Evolutionary conservation across 2,329 filamentous ascomycete genomes (phyloP).

Genomic region (Paraphoma sp.): DNA sequence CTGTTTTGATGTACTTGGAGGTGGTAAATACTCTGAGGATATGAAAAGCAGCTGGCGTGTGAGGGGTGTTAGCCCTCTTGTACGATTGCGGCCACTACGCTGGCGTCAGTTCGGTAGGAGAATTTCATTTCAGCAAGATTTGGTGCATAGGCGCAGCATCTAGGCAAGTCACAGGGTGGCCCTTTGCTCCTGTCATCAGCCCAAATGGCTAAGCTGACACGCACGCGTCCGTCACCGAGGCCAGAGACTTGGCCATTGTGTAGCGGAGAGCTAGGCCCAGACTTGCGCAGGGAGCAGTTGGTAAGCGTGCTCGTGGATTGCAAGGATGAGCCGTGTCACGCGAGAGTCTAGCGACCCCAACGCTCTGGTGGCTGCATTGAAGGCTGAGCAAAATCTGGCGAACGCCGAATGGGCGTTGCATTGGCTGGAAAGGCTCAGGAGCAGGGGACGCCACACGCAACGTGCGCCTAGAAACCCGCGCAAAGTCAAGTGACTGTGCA

Average conservation of each 20-base stretch:
- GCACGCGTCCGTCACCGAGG: slow-evolving; percentile 27
- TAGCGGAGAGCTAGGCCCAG: slow-evolving; percentile 27
- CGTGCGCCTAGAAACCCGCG: slow-evolving; percentile 1
- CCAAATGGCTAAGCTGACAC: slow-evolving; percentile 38
- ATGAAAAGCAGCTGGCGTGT: too few species aligned
- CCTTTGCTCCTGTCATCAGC: slow-evolving; percentile 27
- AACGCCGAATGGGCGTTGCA: slow-evolving; percentile 7
- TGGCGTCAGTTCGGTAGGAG: slow-evolving; percentile 21
- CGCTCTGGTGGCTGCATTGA: slow-evolving; percentile 24
- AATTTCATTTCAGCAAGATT: slow-evolving; percentile 24
- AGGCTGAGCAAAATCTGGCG: slow-evolving; percentile 12
- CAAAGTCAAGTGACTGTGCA: slow-evolving; percentile 15
- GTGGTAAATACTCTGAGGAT: too few species aligned
- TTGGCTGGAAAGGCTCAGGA: slow-evolving; percentile 15
- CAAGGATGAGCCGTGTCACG: slow-evolving; percentile 24
- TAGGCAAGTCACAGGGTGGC: slow-evolving; percentile 36
- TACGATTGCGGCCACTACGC: slow-evolving; percentile 21
- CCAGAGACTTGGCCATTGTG: slow-evolving; percentile 22
- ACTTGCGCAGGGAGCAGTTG: slow-evolving; percentile 15
- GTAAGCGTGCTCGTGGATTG: slow-evolving; percentile 19
- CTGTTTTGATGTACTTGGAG: neutral
- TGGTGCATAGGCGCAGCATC: slow-evolving; percentile 31
- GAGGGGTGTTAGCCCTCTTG: slow-evolving; percentile 33
- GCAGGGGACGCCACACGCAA: neutral
- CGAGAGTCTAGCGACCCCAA: slow-evolving; percentile 25